A percentile compares a stretch with the other conserved stretches of the same genome.
Conservation (phyloP, 257 asterid genomes). For the Osmanthus fragrans region DNA sequence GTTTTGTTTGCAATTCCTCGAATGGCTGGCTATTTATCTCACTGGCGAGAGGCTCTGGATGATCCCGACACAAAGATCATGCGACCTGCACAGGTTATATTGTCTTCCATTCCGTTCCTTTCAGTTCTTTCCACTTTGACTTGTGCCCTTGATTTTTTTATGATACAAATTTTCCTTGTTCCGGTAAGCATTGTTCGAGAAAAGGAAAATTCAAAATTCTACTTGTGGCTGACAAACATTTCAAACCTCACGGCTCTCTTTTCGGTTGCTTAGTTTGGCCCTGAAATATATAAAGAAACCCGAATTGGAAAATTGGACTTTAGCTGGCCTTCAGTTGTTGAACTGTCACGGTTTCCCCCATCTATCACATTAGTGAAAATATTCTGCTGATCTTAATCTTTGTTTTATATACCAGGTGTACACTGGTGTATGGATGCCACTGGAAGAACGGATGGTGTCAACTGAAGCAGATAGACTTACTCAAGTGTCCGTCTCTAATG, state of each 20-base stretch:
- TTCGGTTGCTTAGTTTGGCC: too few relatives aligned
- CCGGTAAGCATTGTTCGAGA: too few relatives aligned
- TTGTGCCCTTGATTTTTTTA: too few relatives aligned
- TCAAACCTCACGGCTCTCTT: too few relatives aligned
- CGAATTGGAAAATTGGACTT: too few relatives aligned
- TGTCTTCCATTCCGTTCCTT: not conserved
- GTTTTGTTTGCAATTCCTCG: constrained; percentile 94
- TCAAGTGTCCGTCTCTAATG: constrained; percentile 81
- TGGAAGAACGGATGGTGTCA: constrained; percentile 53
- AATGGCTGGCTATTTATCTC: constrained; percentile 98
- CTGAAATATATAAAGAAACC: too few relatives aligned
- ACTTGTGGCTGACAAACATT: too few relatives aligned
- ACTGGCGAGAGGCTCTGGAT: constrained; percentile 94
- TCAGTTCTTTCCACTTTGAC: not conserved
- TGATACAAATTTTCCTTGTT: too few relatives aligned
- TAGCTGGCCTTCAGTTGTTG: too few relatives aligned
- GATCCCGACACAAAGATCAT: constrained; percentile 96
- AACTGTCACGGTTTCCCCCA: too few relatives aligned
- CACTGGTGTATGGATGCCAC: constrained; percentile 92
- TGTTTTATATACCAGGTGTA: constrained; percentile 59
- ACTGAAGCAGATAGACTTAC: constrained; percentile 65
- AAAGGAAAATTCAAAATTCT: too few relatives aligned
- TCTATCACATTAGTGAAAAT: not conserved
- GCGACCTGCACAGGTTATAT: constrained; percentile 89
- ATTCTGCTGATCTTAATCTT: not conserved